These are phyloP conservation scores for Daldinia caldariorum DNA, from an alignment of 495 filamentous ascomycete species.

Conservation along the genomic window DNA sequence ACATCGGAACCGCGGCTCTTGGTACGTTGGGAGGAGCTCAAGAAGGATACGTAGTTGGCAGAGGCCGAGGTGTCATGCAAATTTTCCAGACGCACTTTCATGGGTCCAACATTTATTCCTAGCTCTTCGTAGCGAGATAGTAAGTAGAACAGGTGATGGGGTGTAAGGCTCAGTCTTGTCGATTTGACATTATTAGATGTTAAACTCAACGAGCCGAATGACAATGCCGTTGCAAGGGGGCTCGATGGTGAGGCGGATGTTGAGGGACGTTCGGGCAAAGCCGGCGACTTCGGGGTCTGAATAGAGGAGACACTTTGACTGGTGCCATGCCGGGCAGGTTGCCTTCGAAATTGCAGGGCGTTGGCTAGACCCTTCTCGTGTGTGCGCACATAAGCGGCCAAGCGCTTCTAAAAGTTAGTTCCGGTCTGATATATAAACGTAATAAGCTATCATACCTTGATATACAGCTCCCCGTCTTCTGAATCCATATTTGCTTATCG, in stretches of 20 bases:
- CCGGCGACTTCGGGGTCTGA: slow-evolving; percentile 58
- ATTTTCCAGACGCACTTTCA: slow-evolving; percentile 95
- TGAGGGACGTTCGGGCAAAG: slow-evolving; percentile 61
- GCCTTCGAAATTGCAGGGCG: slow-evolving; percentile 83
- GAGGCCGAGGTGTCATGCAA: slow-evolving; percentile 86
- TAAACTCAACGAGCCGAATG: slow-evolving; percentile 84
- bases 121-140: slow-evolving; percentile 94
- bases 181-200: slow-evolving; percentile 85
- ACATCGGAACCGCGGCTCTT: slow-evolving; percentile 82
- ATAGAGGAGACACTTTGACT: slow-evolving; percentile 64
- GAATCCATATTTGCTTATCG: slow-evolving; percentile 69
- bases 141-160: slow-evolving; percentile 96
- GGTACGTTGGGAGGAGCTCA: slow-evolving; percentile 78
- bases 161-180: slow-evolving; percentile 91
- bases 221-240: slow-evolving; percentile 82
- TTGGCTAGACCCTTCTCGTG: slow-evolving; percentile 98
- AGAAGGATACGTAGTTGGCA: slow-evolving; percentile 95
- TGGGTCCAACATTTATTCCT: slow-evolving; percentile 87
- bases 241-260: slow-evolving; percentile 73
- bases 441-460: slow-evolving; percentile 68
- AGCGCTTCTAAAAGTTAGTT: slow-evolving; percentile 68
- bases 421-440: background rate
- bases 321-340: slow-evolving; percentile 71
- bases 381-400: slow-evolving; percentile 93
- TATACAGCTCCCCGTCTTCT: slow-evolving; percentile 89